These are phyloP conservation scores for Vickermania ingenoplastis DNA, from an alignment of 208 protist genomes.

Conservation along the genomic window DNA sequence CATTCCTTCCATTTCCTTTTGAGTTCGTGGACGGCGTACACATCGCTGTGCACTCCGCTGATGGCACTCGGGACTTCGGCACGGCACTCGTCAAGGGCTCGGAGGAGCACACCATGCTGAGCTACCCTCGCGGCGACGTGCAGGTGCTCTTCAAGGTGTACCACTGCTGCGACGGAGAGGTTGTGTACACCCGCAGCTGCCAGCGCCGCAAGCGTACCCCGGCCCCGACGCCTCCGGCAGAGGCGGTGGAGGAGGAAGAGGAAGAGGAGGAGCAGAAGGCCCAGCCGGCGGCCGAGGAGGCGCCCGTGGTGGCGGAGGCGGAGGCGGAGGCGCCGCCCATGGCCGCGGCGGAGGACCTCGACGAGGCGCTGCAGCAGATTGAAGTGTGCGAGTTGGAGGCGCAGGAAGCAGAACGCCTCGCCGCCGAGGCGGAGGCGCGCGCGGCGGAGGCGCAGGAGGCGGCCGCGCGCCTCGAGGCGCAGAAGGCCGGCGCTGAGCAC, in stretches of 20 bases:
- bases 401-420: slow-evolving; percentile 1
- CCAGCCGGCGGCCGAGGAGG: neutral
- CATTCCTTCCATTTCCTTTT: neutral
- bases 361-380: neutral
- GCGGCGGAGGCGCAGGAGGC: neutral
- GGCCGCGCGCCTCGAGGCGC: neutral
- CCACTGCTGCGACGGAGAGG: slow-evolving; percentile 4
- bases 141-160: slow-evolving; percentile 14
- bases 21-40: slow-evolving; percentile 8
- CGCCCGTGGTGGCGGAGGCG: neutral
- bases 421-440: neutral
- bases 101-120: slow-evolving; percentile 13
- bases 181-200: slow-evolving; percentile 5
- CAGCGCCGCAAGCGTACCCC: neutral
- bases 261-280: neutral
- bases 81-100: slow-evolving; percentile 8
- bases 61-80: slow-evolving; percentile 7
- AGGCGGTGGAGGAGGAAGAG: neutral
- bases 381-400: neutral
- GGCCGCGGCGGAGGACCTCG: neutral
- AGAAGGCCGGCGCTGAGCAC: neutral
- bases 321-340: neutral
- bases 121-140: slow-evolving; percentile 18
- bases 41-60: slow-evolving; percentile 14
- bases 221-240: neutral